Evolutionary conservation across 1,284 basidiomycete genomes (phyloP), one percentile per base, ranked within the genome.

Genomic region (Heterobasidion irregulare): DNA sequence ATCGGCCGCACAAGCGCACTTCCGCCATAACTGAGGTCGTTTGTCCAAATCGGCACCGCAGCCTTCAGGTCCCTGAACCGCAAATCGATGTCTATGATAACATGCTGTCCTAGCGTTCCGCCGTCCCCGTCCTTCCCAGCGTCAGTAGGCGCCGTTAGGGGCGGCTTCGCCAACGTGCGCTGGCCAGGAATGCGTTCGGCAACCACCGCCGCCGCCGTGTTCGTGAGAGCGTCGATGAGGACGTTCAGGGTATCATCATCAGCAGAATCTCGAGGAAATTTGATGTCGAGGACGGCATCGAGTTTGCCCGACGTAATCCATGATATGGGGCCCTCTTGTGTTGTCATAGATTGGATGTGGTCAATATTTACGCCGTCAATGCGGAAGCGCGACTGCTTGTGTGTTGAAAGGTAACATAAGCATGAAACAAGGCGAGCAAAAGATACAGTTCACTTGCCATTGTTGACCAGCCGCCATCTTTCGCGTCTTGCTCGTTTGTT

Each of bases 321-420:
- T 4, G 92, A 93, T 58, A 98, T 86, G 4, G 96, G 94, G 0
- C 96, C 94, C 59, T 86, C 88, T 58, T 84, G 81, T 5, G 86
- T 87, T 2, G 87, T 84, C 52, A 89, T 86, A 52, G 87, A 85
- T 72, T 98, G 93, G 47, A 98, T 77, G 66, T 99, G 96, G 71
- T 99, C 97, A 63, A 99, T 88, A 59, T 93, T 95, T 52, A 99
- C 86, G 18, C 97, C 96, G 67, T 99, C 96, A 56, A 99, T 94
- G 12, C 96, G 86, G 69, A 99, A 87, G 47, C 96, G 90, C 6
- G 95, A 91, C 92, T 94, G 62, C 8, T 56, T 53, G 52, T 26
- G 57, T 43, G 34, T 10, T 52, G 45, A 47, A 59, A 48, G 45
- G 18, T 1, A 32, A 16, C n/a, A 45, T 44, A 12, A 9, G n/a